phyloP scores from a whole-genome alignment of 2,329 filamentous ascomycete species.

The Fusarium verticillioides region DNA sequence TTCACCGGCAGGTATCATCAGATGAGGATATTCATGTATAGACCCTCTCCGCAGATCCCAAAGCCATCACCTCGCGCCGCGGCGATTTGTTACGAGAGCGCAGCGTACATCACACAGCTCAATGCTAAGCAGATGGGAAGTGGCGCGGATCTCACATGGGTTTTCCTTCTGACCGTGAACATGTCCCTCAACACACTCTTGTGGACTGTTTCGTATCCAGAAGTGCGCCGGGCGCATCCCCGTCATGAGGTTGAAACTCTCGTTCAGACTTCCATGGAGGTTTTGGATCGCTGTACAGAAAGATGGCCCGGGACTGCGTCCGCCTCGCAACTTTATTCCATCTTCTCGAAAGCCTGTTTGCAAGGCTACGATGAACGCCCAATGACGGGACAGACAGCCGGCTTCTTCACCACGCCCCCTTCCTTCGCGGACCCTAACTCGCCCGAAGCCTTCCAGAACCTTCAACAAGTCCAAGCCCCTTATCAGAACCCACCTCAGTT shows the following conservation, averaged over 20 bases:
- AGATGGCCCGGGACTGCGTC: constrained; percentile 92
- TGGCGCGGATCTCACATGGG: constrained; percentile 88
- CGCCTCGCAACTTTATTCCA: constrained; percentile 86
- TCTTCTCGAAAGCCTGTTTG: constrained; percentile 85
- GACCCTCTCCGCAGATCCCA: constrained; percentile 92
- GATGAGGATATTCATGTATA: constrained; percentile 87
- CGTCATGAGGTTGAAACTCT: constrained; percentile 81
- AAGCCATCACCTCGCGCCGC: constrained; percentile 85
- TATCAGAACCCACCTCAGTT: constrained; percentile 66
- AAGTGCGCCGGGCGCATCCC: constrained; percentile 78
- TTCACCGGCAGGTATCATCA: constrained; percentile 80
- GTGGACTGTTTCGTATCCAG: constrained; percentile 89
- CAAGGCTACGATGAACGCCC: constrained; percentile 80
- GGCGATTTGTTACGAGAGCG: constrained; percentile 83
- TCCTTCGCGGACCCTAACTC: constrained; percentile 47
- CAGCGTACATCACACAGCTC: constrained; percentile 82
- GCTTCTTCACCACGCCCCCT: constrained; percentile 51
- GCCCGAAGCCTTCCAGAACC: constrained; percentile 46
- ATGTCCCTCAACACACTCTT: constrained; percentile 92
- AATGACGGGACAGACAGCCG: constrained; percentile 39
- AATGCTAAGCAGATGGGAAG: constrained; percentile 83
- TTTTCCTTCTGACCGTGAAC: constrained; percentile 89
- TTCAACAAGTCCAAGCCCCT: constrained; percentile 51
- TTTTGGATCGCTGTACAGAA: constrained; percentile 82
- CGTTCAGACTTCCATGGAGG: constrained; percentile 79